Base-by-base conservation (phyloP, 2,329 filamentous ascomycete species). In the Arthrobotrys entomopaga region DNA sequence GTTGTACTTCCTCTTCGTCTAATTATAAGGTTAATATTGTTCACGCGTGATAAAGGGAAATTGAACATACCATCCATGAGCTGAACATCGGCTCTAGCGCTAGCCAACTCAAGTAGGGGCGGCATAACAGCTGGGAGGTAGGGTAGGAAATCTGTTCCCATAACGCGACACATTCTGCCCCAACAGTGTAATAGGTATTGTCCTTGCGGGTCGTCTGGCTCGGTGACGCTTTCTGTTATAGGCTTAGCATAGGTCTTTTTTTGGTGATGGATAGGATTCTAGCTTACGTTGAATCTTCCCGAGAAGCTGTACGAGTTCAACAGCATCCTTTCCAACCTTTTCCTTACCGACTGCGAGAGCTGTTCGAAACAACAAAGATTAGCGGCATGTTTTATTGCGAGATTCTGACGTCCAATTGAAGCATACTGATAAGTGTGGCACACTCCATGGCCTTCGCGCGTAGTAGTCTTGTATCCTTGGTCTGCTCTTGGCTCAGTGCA, bases 371-470 rank as follows among this genome's bases (percentile, higher is more conserved):
- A 46, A 24, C 22, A 20, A 38, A 13, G n/a, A 2, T n/a, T 43
- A 20, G 46, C 11, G 15, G 5, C 3, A n/a, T 16, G 0, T n/a
- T 43, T 22, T 40, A 29, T 15, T 11, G 24, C 15, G 11, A 52
- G 19, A 52, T 34, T 34, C 29, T 34, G 5, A 34, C 1, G 29
- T 34, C 29, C 29, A 34, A 8, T 46, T 46, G 42, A 19, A 8
- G 42, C 76, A 53, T 75, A 80, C 79, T 84, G 79, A 99, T 99
- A 49, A 99, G 84, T 6, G 95, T 99, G 16, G 95, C 94, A 80
- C 95, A 99, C 82, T 99, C 95, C 95, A 99, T 99, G 2, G 95
- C 95, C 85, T 99, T 99, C 57, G 95, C 95, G 70, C 94, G 88
- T 43, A 99, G 86, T 53, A 98, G 84, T 63, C 94, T 87, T 82